Evolutionary conservation across 345 rosid genomes (phyloP), one percentile per base, ranked within the genome.

Genomic region (Salix exigua): DNA sequence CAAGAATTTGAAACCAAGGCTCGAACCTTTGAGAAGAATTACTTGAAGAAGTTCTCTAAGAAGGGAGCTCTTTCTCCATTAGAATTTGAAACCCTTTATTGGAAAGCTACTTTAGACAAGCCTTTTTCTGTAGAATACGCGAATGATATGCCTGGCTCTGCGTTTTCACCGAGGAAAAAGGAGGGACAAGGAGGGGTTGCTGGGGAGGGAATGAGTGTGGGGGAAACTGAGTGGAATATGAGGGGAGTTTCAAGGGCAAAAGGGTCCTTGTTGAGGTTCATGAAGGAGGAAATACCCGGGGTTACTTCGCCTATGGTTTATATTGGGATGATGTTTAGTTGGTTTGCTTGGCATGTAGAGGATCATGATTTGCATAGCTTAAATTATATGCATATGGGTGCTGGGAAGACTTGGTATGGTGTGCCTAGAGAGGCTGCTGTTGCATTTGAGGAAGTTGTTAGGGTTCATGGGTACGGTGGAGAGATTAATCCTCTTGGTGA

Each of bases 291-390:
- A 82, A 96, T 96, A 75, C 99, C 97, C 4, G 99, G 99, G 40
- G 99, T 93, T 44, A 96, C 99, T 66, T 96, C 99, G 14, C 98
- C 99, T 0, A 96, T 96, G 99, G 93, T 96, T 44, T 96, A 96
- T 74, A 58, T 96, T 42, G 99, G 98, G 42, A 96, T 96, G 98
- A 80, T 93, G 90, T 96, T 96, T 79, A 96, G 99, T 80, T 96
- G 98, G 99, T 96, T 93, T 68, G 99, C 99, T 84, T 96, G 99
- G 99, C 99, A 96, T 77, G 97, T 90, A 1, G 99, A 96, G 86
- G 99, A 96, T 80, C 98, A 96, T 77, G 98, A 96, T 81, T 86
- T 96, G 71, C 99, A 96, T 73, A 96, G 99, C 90, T 89, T 96
- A 79, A 96, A 93, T 87, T 96, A 96, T 85, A 76, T 96, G 94